phyloP scores from a whole-genome alignment of 2,329 filamentous ascomycete genomes.

The Xylariaceae sp. region DNA sequence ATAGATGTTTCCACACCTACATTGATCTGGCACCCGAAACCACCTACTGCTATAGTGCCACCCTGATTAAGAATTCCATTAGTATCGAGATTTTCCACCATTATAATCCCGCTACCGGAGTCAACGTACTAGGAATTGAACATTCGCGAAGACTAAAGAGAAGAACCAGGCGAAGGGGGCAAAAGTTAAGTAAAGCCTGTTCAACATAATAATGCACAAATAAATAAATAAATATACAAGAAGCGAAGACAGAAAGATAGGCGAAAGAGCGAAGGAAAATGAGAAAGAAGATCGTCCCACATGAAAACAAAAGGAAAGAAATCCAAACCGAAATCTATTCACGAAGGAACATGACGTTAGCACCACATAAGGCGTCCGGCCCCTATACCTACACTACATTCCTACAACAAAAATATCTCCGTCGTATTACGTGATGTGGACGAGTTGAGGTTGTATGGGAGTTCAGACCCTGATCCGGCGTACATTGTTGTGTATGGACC shows the following conservation, averaged over 20 bases:
- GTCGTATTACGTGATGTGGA: neutral
- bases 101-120: too few species aligned
- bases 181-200: conserved; percentile 28
- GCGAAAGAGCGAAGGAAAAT: conserved; percentile 12
- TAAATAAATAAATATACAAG: conserved; percentile 17
- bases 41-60: conserved; percentile 45
- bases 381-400: too few species aligned
- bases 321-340: neutral
- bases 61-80: conserved; percentile 28
- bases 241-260: conserved; percentile 4
- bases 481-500: too few species aligned
- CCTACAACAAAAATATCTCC: neutral
- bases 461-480: neutral
- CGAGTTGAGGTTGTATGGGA: neutral
- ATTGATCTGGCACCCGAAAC: conserved; percentile 47
- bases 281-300: neutral
- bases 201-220: conserved; percentile 24
- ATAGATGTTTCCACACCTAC: conserved; percentile 35
- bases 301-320: neutral
- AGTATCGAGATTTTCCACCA: neutral
- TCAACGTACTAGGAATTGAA: conserved; percentile 30
- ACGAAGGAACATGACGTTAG: too few species aligned
- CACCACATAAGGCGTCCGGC: neutral
- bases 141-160: conserved; percentile 26
- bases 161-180: conserved; percentile 22